Conservation (phyloP, 352 stramenopile genomes). For the Phytophthora chlamydospora region DNA sequence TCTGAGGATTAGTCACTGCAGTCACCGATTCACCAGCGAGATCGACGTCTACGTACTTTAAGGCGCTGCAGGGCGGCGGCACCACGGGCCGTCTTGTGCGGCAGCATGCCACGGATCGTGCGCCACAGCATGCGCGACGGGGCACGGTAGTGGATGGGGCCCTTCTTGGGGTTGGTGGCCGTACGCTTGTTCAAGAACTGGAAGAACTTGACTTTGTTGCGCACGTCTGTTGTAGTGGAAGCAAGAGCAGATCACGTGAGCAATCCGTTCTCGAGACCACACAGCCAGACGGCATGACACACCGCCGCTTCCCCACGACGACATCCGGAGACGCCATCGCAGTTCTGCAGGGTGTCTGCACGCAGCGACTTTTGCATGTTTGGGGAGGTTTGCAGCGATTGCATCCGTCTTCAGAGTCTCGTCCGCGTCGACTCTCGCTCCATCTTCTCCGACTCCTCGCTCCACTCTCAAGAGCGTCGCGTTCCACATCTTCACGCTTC, state of each 20-base stretch:
- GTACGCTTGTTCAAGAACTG: slow-evolving; percentile 99
- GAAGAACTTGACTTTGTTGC: slow-evolving; percentile 98
- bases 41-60: slow-evolving; percentile 62
- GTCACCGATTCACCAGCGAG: background rate
- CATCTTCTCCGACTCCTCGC: background rate
- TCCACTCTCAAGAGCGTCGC: background rate
- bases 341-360: slow-evolving; percentile 78
- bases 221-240: slow-evolving; percentile 79
- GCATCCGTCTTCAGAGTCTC: slow-evolving; percentile 10
- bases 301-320: slow-evolving; percentile 42
- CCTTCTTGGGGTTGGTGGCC: slow-evolving; percentile 97
- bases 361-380: slow-evolving; percentile 93
- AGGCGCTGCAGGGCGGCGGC: slow-evolving; percentile 95
- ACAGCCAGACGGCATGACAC: slow-evolving; percentile 82
- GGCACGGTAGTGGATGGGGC: slow-evolving; percentile 98
- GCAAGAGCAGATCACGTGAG: slow-evolving; percentile 40
- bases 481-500: slow-evolving; percentile 23
- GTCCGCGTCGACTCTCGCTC: slow-evolving; percentile 15
- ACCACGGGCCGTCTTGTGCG: slow-evolving; percentile 98
- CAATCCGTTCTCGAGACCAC: slow-evolving; percentile 35
- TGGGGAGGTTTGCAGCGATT: slow-evolving; percentile 41
- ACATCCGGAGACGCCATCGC: slow-evolving; percentile 30
- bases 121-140: slow-evolving; percentile 95
- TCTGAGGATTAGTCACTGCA: background rate
- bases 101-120: slow-evolving; percentile 98